These are phyloP conservation scores for Encephalitozoon hellem DNA, from an alignment of 371 early-diverging fungal species.

Conservation along the genomic window DNA sequence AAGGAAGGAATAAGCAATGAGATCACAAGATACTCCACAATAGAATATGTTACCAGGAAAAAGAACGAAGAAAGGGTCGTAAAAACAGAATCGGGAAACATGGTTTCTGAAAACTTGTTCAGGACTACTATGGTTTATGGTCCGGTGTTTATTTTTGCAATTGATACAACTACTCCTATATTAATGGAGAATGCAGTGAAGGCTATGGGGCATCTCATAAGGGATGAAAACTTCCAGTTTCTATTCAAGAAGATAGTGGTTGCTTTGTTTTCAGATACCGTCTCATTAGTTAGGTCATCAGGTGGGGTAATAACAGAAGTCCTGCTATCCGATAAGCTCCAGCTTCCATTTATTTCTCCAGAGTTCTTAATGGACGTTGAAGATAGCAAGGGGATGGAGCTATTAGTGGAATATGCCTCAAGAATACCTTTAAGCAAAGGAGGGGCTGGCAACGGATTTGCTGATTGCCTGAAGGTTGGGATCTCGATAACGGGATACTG, in stretches of 20 bases:
- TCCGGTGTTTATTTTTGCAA: conserved; percentile 45
- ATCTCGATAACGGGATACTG: neutral
- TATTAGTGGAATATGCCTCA: neutral
- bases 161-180: conserved; percentile 11
- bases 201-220: neutral
- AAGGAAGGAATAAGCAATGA: neutral
- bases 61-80: too few relatives aligned
- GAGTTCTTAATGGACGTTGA: conserved; percentile 19
- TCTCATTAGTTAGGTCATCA: neutral
- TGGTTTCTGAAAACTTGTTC: conserved; percentile 10
- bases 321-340: neutral
- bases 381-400: neutral
- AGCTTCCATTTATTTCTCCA: conserved; percentile 13
- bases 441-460: neutral
- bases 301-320: neutral
- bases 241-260: conserved; percentile 33
- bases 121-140: neutral
- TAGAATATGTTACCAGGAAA: neutral
- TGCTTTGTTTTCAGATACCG: neutral
- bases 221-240: conserved; percentile 27
- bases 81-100: neutral
- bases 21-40: conserved; percentile 3
- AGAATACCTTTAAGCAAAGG: neutral
- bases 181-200: neutral
- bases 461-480: neutral